Evolutionary conservation across 768 basidiomycete genomes (phyloP).

Genomic region (Strobilomyces echinocephalus): DNA sequence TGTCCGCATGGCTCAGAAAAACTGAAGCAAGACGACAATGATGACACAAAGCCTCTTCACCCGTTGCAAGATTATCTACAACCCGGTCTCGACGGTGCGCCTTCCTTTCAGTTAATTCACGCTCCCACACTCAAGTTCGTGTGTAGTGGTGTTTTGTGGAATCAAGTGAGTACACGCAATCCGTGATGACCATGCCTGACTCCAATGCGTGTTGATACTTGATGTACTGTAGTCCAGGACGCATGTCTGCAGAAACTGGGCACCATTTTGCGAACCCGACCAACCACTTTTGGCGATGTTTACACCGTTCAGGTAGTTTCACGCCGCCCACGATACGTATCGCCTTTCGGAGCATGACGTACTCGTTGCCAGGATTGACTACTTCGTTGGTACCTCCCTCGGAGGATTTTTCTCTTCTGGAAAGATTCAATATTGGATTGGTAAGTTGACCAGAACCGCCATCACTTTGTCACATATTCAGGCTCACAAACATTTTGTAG

Average conservation of each 20-base stretch:
- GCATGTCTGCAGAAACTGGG: slow-evolving; percentile 61
- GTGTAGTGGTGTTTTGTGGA: slow-evolving; percentile 74
- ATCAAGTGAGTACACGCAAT: slow-evolving; percentile 56
- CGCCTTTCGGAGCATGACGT: background rate
- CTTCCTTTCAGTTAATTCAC: background rate
- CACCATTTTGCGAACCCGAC: slow-evolving; percentile 78
- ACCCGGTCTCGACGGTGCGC: slow-evolving; percentile 53
- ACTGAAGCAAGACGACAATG: slow-evolving; percentile 43
- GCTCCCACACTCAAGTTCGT: background rate
- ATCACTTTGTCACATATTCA: background rate
- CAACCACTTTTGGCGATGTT: slow-evolving; percentile 79
- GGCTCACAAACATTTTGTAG: slow-evolving; percentile 32
- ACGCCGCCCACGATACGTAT: background rate
- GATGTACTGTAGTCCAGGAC: slow-evolving; percentile 51
- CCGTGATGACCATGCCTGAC: background rate
- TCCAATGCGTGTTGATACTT: background rate
- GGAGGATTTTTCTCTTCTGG: slow-evolving; percentile 60
- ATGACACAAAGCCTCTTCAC: slow-evolving; percentile 49
- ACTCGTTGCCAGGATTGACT: slow-evolving; percentile 48
- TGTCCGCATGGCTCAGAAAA: slow-evolving; percentile 21
- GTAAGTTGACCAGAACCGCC: slow-evolving; percentile 38
- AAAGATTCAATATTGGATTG: slow-evolving; percentile 56
- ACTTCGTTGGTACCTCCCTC: slow-evolving; percentile 44
- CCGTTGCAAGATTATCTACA: slow-evolving; percentile 50
- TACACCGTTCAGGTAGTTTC: slow-evolving; percentile 56